A percentile compares a stretch with the other conserved stretches of the same genome.
Evolutionary conservation across 2,329 filamentous ascomycete genomes (phyloP).

Genomic region (Claviceps quebecensis): DNA sequence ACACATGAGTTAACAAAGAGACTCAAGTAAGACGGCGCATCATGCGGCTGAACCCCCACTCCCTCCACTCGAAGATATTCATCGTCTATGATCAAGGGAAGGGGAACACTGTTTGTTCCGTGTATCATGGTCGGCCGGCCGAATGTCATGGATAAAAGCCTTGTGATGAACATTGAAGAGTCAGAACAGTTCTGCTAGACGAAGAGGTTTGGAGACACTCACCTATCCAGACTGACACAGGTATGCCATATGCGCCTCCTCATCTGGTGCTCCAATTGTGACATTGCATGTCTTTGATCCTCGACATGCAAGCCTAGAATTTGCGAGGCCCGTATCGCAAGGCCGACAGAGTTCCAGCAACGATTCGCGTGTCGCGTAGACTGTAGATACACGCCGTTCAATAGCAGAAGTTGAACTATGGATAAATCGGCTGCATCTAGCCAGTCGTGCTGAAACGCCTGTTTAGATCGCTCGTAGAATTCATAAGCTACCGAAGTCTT

Average conservation of each 20-base stretch:
- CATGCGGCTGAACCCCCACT: neutral
- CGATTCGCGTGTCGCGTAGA: constrained; percentile 3
- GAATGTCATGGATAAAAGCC: constrained; percentile 4
- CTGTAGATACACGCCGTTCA: constrained; percentile 3
- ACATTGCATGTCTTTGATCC: neutral
- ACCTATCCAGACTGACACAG: constrained; percentile 3
- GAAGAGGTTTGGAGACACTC: neutral
- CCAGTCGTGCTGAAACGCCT: constrained; percentile 1
- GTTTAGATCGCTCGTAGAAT: constrained; percentile 1
- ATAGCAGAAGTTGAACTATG: constrained; percentile 1
- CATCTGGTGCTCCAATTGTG: constrained; percentile 2
- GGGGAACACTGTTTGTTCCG: neutral
- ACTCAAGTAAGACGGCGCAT: neutral
- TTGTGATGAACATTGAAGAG: neutral
- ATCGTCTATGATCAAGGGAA: neutral
- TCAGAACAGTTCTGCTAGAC: neutral
- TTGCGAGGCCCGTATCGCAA: constrained; percentile 3
- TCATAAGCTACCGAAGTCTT: constrained; percentile 2
- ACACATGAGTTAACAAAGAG: constrained; percentile 1
- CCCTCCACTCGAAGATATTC: constrained; percentile 1
- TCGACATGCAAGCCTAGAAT: constrained; percentile 2
- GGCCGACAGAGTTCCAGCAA: constrained; percentile 3
- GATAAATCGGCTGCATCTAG: constrained; percentile 1
- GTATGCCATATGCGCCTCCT: constrained; percentile 2
- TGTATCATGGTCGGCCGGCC: constrained; percentile 2